Percentiles rank a stretch among this genome's conserved stretches.
These are phyloP conservation scores for Salmacisia buchloeana DNA, from an alignment of 1,284 basidiomycete species.

Conservation along the genomic window DNA sequence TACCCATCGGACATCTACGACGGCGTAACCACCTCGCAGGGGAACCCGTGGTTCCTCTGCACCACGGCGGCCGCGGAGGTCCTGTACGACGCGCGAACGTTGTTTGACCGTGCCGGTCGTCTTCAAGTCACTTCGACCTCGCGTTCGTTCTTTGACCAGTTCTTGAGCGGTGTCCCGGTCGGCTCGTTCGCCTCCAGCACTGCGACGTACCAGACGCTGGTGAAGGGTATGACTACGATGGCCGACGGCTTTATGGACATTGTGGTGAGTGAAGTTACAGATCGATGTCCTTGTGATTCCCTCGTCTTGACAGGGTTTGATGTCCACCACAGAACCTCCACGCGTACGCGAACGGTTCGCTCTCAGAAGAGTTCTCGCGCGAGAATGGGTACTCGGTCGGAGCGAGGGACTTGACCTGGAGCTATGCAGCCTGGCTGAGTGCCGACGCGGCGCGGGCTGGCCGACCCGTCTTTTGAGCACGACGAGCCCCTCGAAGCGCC, in stretches of 20 bases:
- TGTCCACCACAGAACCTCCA: conserved; percentile 8
- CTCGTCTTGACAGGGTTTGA: background rate
- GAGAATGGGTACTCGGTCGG: conserved; percentile 28
- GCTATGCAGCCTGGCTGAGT: conserved; percentile 27
- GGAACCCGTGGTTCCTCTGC: conserved; percentile 38
- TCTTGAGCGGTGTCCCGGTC: conserved; percentile 15
- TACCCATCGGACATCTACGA: conserved; percentile 27
- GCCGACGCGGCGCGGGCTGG: conserved; percentile 14
- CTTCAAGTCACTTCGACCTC: conserved; percentile 20
- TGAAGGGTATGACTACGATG: conserved; percentile 24
- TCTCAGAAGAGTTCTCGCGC: conserved; percentile 31
- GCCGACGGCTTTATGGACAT: conserved; percentile 27
- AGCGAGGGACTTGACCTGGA: conserved; percentile 37
- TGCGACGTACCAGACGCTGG: conserved; percentile 18
- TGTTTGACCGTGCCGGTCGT: conserved; percentile 15
- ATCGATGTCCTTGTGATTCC: background rate
- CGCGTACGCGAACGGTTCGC: conserved; percentile 25
- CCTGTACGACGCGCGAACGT: conserved; percentile 24
- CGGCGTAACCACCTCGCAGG: conserved; percentile 20
- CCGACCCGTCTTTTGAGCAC: conserved; percentile 11
- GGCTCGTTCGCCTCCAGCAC: conserved; percentile 17
- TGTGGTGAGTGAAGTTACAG: conserved; percentile 11
- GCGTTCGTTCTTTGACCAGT: conserved; percentile 29
- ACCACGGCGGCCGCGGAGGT: conserved; percentile 31
- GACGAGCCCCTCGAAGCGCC: too few species aligned